Evolutionary conservation across 2,329 filamentous ascomycete species (phyloP), one percentile per base, ranked within the genome.

Genomic region (Lasiodiplodia sp.): DNA sequence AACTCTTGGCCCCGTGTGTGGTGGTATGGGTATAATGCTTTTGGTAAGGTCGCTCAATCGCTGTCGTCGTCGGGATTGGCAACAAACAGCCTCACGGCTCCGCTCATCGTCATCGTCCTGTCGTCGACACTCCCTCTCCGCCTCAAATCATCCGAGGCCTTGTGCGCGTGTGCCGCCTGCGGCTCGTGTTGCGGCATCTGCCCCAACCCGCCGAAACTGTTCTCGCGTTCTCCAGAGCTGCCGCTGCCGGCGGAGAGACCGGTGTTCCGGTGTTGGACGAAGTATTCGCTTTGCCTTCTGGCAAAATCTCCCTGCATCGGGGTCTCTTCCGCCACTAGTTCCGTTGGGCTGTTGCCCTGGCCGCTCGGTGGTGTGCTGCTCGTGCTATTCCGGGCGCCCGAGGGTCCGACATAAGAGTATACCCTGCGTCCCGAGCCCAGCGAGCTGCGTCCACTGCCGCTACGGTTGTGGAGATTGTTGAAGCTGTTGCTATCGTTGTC

Each of bases 121-220:
- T 96, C 93, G 77, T 96, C 93, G 60, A 96, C 92, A 76, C 92
- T 96, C 68, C 93, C 93, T 75, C 92, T 86, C 73, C 93, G 86
- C 74, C 86, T 87, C 67, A 96, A 83, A 71, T 95, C 92, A 28
- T 93, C 92, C 3, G 87, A 85, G 66, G 85, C 77, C 40, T 76
- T 74, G 67, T 75, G 73, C 28, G 73, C 71, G 52, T 74, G 73
- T 40, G 73, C 87, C 70, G 88, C 84, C 23, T 75, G 73, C 60
- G 75, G 72, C 56, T 68, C 69, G 52, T 74, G 73, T 49, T 80
- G 83, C 78, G 72, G 81, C 76, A 90, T 83, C 38, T 85, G 83
- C 23, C 84, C 84, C 47, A 87, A 75, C 5, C 82, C 81, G 31
- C 87, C 87, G 74, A 89, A 89, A 66, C 81, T 82, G 69, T 86